phyloP scores from a whole-genome alignment of 495 filamentous ascomycete genomes.

The Penicillium ochrochloron region DNA sequence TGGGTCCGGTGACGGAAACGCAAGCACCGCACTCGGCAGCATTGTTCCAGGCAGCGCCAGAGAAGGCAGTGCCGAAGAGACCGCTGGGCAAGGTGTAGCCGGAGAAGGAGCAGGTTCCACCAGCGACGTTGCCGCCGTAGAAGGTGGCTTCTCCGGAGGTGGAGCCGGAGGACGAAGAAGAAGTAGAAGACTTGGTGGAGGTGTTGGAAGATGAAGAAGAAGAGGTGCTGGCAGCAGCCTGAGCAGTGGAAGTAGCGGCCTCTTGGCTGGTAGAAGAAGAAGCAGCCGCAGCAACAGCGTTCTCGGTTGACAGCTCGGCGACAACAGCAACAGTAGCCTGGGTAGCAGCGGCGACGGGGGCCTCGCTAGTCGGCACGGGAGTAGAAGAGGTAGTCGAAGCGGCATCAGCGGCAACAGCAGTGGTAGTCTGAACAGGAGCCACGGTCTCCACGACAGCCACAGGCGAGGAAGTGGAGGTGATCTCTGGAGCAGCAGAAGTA shows the following conservation, averaged over 20 bases:
- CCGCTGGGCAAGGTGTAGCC: slow-evolving; percentile 60
- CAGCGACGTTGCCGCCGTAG: slow-evolving; percentile 62
- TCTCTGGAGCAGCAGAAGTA: slow-evolving; percentile 23
- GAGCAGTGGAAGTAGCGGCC: slow-evolving; percentile 18
- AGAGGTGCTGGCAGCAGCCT: slow-evolving; percentile 10
- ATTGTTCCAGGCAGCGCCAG: slow-evolving; percentile 53
- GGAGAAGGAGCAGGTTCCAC: slow-evolving; percentile 61
- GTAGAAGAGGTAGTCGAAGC: slow-evolving; percentile 13
- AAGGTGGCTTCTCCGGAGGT: slow-evolving; percentile 50
- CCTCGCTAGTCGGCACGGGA: slow-evolving; percentile 13
- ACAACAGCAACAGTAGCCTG: slow-evolving; percentile 20
- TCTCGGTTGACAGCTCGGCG: slow-evolving; percentile 13
- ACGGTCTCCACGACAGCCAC: slow-evolving; percentile 5
- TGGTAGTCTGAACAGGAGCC: slow-evolving; percentile 11
- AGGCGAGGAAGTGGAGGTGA: slow-evolving; percentile 11
- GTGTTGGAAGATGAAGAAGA: slow-evolving; percentile 17
- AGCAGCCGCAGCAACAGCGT: slow-evolving; percentile 9
- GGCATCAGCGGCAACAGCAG: slow-evolving; percentile 12
- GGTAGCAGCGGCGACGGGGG: slow-evolving; percentile 16
- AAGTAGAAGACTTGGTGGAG: slow-evolving; percentile 16
- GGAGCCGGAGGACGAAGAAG: slow-evolving; percentile 16
- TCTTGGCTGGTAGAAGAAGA: slow-evolving; percentile 9
- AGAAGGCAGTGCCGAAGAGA: slow-evolving; percentile 60
- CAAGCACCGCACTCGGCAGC: slow-evolving; percentile 61
- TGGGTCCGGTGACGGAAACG: slow-evolving; percentile 57